These are phyloP conservation scores for Ampelomyces quisqualis DNA, from an alignment of 2,329 filamentous ascomycete genomes.

Conservation along the genomic window DNA sequence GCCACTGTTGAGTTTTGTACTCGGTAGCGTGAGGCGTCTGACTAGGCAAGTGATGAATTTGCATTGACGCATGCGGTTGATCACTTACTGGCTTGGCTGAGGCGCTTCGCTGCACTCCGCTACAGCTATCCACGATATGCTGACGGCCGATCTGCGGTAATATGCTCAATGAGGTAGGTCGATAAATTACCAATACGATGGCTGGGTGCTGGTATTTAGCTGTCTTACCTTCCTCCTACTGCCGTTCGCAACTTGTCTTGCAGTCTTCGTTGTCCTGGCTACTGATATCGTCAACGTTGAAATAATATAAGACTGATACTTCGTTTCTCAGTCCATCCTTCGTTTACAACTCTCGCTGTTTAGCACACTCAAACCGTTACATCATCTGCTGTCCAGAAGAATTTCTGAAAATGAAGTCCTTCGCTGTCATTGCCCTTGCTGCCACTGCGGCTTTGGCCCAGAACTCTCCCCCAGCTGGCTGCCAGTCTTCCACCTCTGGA, in stretches of 20 bases:
- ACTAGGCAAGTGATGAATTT: slow-evolving; percentile 20
- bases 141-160: slow-evolving; percentile 22
- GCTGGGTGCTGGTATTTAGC: slow-evolving; percentile 31
- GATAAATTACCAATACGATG: slow-evolving; percentile 13
- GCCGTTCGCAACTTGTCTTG: slow-evolving; percentile 15
- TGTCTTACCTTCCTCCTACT: slow-evolving; percentile 20
- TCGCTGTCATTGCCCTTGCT: slow-evolving; percentile 32
- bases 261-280: slow-evolving; percentile 31
- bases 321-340: slow-evolving; percentile 41
- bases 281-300: slow-evolving; percentile 14
- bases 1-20: slow-evolving; percentile 29
- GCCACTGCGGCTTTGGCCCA: slow-evolving; percentile 34
- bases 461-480: slow-evolving; percentile 52
- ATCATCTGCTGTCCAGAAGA: slow-evolving; percentile 12
- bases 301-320: slow-evolving; percentile 34
- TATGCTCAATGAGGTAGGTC: slow-evolving; percentile 27
- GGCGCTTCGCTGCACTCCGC: slow-evolving; percentile 18
- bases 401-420: slow-evolving; percentile 34
- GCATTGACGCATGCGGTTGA: slow-evolving; percentile 35
- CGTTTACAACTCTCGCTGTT: slow-evolving; percentile 13
- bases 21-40: slow-evolving; percentile 21
- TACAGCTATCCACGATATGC: slow-evolving; percentile 15
- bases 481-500: slow-evolving; percentile 54
- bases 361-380: slow-evolving; percentile 5
- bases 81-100: slow-evolving; percentile 22